Conservation (phyloP, 805 yeast species). For the Ogataea henricii region DNA sequence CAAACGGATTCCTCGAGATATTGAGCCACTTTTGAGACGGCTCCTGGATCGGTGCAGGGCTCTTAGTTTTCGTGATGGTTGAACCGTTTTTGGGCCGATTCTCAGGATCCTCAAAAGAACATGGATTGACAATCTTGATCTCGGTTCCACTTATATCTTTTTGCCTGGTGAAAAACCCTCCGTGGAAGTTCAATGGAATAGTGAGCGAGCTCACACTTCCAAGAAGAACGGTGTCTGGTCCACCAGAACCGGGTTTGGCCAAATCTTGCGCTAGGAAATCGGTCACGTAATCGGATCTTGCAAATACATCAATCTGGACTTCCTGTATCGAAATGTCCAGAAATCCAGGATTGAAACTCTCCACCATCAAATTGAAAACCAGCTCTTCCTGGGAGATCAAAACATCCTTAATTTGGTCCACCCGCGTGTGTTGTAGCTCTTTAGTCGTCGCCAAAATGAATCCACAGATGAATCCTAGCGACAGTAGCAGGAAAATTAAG, state of each 20-base stretch:
- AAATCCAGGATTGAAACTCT: constrained; percentile 87
- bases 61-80: background rate
- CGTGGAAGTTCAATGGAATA: constrained; percentile 70
- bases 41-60: constrained; percentile 18
- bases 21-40: constrained; percentile 65
- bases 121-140: constrained; percentile 74
- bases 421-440: constrained; percentile 68
- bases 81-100: constrained; percentile 6
- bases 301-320: constrained; percentile 83
- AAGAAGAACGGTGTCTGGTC: constrained; percentile 63
- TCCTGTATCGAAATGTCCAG: constrained; percentile 62
- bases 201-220: constrained; percentile 72
- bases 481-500: constrained; percentile 51
- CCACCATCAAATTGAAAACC: constrained; percentile 73
- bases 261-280: constrained; percentile 10
- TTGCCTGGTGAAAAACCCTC: constrained; percentile 72
- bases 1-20: constrained; percentile 79
- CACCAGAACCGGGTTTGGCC: constrained; percentile 1
- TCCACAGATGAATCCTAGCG: constrained; percentile 79
- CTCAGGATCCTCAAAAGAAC: constrained; percentile 39
- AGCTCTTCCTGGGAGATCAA: constrained; percentile 83
- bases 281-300: constrained; percentile 56
- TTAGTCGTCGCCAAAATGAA: constrained; percentile 84
- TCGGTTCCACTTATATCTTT: constrained; percentile 63
- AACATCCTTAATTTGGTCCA: constrained; percentile 65